These are phyloP conservation scores for Gastrolobium bilobum DNA, from an alignment of 306 rosid species.

Conservation along the genomic window DNA sequence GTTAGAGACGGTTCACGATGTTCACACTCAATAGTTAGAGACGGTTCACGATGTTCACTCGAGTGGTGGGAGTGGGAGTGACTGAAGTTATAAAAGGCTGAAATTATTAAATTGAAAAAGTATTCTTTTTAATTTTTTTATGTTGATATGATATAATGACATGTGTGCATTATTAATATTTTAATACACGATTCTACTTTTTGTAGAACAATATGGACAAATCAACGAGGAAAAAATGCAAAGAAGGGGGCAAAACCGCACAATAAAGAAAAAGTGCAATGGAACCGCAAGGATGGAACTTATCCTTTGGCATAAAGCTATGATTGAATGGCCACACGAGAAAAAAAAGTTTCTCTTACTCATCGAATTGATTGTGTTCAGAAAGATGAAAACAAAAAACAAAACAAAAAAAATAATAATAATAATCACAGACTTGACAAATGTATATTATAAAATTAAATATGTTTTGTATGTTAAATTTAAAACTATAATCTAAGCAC, in stretches of 20 bases:
- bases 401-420: too few relatives aligned
- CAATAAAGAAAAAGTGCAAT: not conserved
- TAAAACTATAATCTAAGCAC: too few relatives aligned
- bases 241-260: not conserved
- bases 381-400: too few relatives aligned
- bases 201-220: not conserved
- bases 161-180: not conserved
- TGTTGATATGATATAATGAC: not conserved
- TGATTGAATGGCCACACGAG: not conserved
- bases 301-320: constrained; percentile 38
- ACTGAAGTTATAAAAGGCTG: constrained; percentile 1
- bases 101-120: not conserved
- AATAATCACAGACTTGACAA: too few relatives aligned
- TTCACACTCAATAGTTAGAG: not conserved
- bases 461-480: too few relatives aligned
- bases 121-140: not conserved
- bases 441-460: too few relatives aligned
- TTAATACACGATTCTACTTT: not conserved
- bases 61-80: not conserved
- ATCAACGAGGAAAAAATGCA: not conserved
- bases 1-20: too few relatives aligned
- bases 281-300: constrained; percentile 10
- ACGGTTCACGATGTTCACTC: not conserved
- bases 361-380: too few relatives aligned
- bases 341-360: too few relatives aligned